Percentiles rank a stretch among this genome's conserved stretches.
phyloP scores from a whole-genome alignment of 306 rosid species.

The Cercis canadensis region DNA sequence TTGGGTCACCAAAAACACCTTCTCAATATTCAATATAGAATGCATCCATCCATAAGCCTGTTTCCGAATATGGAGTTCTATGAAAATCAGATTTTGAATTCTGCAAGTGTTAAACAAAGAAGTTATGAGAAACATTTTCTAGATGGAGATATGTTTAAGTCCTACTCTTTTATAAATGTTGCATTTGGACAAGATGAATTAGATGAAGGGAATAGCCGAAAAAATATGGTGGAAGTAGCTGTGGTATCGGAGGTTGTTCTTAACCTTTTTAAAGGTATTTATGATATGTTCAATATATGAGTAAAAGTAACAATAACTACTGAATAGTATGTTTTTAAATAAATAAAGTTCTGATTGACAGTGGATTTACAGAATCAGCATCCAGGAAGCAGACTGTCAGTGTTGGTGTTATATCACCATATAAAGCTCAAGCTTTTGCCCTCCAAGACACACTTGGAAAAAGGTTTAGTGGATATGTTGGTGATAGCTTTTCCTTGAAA shows the following conservation, averaged over 20 bases:
- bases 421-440: conserved; percentile 67
- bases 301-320: too few relatives aligned
- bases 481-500: conserved; percentile 42
- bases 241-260: conserved; percentile 43
- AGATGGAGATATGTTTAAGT: conserved; percentile 42
- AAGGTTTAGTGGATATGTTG: conserved; percentile 32
- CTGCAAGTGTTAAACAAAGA: conserved; percentile 34
- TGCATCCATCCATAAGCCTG: conserved; percentile 51
- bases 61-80: conserved; percentile 52
- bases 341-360: not conserved
- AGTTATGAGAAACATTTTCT: conserved; percentile 41
- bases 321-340: too few relatives aligned
- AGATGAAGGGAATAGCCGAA: conserved; percentile 36
- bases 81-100: conserved; percentile 41
- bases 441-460: conserved; percentile 53
- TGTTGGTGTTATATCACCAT: conserved; percentile 70
- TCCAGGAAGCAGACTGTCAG: conserved; percentile 46
- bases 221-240: conserved; percentile 52
- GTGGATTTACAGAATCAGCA: conserved; percentile 39
- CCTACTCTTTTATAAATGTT: conserved; percentile 51
- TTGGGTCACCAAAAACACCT: conserved; percentile 47
- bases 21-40: conserved; percentile 50
- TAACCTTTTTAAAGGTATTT: conserved; percentile 41
- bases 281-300: conserved; percentile 29
- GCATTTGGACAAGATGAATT: conserved; percentile 46